These are phyloP conservation scores for Aurinia saxatilis DNA, from an alignment of 345 rosid genomes.

Conservation along the genomic window DNA sequence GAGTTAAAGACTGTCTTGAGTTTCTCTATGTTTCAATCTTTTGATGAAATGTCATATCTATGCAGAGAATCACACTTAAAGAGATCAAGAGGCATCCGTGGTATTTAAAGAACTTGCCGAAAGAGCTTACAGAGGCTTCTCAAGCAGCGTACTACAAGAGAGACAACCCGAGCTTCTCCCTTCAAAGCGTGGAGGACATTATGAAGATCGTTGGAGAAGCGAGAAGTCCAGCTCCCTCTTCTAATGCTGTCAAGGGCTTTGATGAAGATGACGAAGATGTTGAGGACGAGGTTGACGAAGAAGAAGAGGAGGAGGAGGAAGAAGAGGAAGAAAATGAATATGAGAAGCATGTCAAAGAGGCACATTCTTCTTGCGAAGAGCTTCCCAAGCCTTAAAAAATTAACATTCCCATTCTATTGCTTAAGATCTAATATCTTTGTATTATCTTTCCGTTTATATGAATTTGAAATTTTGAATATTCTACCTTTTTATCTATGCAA, in stretches of 20 bases:
- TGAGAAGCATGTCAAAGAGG: slow-evolving; percentile 82
- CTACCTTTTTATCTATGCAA: background rate
- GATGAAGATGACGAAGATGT: slow-evolving; percentile 64
- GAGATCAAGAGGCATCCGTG: slow-evolving; percentile 89
- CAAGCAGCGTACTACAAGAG: slow-evolving; percentile 73
- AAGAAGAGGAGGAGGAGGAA: slow-evolving; percentile 51
- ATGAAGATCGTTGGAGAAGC: slow-evolving; percentile 94
- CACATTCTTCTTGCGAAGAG: slow-evolving; percentile 81
- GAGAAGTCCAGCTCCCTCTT: slow-evolving; percentile 53
- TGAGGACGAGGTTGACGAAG: slow-evolving; percentile 54
- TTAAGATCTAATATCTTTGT: background rate
- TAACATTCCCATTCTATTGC: background rate
- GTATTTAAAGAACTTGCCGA: slow-evolving; percentile 90
- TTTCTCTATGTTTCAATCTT: background rate
- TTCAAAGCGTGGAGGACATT: slow-evolving; percentile 75
- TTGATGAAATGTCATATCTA: background rate
- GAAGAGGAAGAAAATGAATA: slow-evolving; percentile 71
- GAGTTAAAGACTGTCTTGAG: background rate
- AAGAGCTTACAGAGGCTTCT: slow-evolving; percentile 71
- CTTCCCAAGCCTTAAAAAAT: slow-evolving; percentile 39
- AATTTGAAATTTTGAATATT: background rate
- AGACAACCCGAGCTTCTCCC: slow-evolving; percentile 63
- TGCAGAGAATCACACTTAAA: slow-evolving; percentile 68
- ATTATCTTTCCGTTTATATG: background rate
- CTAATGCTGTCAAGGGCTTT: slow-evolving; percentile 49